Percentiles rank a stretch among this genome's conserved stretches.
Evolutionary conservation across 2,329 filamentous ascomycete species (phyloP).

Genomic region (Lachnellula occidentalis): DNA sequence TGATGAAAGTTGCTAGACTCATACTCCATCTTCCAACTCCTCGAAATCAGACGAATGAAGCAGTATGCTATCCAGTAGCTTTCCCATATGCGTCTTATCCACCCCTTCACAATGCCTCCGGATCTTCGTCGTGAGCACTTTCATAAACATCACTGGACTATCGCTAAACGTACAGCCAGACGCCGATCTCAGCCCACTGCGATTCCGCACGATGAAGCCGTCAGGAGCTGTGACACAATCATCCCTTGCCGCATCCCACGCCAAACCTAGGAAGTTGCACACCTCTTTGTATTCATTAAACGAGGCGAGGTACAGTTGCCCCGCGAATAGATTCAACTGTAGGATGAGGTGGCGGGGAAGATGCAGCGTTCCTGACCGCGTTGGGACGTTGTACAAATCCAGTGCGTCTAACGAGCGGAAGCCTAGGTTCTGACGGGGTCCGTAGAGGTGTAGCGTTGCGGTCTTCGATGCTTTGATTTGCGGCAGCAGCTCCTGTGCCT

Average conservation of each 20-base stretch:
- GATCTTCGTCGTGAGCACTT: constrained; percentile 30
- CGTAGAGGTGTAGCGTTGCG: constrained; percentile 45
- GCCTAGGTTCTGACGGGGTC: constrained; percentile 37
- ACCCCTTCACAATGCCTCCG: constrained; percentile 34
- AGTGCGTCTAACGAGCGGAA: constrained; percentile 40
- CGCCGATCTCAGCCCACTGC: not conserved
- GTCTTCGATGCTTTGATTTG: constrained; percentile 31
- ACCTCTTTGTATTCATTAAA: constrained; percentile 47
- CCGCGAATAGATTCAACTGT: constrained; percentile 60
- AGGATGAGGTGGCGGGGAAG: constrained; percentile 24
- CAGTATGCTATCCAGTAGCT: constrained; percentile 32
- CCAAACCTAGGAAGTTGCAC: constrained; percentile 47
- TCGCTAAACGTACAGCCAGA: constrained; percentile 26
- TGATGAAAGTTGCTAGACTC: too few relatives aligned
- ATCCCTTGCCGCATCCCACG: constrained; percentile 20
- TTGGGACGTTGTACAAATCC: constrained; percentile 37
- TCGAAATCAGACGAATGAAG: constrained; percentile 17
- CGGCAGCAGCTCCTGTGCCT: constrained; percentile 47
- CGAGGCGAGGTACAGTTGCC: constrained; percentile 55
- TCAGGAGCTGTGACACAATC: constrained; percentile 21
- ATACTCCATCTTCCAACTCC: not conserved
- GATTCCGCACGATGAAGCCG: not conserved
- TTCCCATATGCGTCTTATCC: constrained; percentile 41
- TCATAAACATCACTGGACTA: constrained; percentile 39
- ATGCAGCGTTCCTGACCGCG: constrained; percentile 10